These are phyloP conservation scores for Amanita jacksonii DNA, from an alignment of 768 basidiomycete species.

Conservation along the genomic window DNA sequence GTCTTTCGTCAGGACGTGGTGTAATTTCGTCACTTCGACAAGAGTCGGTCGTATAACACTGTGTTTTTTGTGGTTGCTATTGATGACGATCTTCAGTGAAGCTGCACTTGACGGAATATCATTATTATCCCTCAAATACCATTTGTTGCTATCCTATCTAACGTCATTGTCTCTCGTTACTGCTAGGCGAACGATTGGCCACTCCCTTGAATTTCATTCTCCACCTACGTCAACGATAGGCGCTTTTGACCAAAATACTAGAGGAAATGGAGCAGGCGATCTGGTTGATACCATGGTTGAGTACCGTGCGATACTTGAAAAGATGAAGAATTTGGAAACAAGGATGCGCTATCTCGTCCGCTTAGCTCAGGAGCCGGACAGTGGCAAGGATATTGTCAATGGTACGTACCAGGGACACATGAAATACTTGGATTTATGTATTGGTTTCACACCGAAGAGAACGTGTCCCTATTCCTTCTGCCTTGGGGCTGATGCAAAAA, in stretches of 20 bases:
- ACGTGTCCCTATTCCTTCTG: constrained; percentile 50
- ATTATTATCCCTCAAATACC: constrained; percentile 80
- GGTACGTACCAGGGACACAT: no score
- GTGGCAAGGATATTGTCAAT: constrained; percentile 35
- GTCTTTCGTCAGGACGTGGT: constrained; percentile 51
- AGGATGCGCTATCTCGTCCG: constrained; percentile 84
- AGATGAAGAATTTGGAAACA: constrained; percentile 72
- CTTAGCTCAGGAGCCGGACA: constrained; percentile 33
- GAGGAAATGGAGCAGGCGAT: constrained; percentile 61
- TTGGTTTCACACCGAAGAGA: constrained; percentile 30
- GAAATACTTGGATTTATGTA: no score
- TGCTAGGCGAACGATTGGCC: constrained; percentile 60
- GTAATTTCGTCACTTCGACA: constrained; percentile 43
- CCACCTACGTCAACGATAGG: constrained; percentile 46
- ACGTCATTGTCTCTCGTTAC: constrained; percentile 72
- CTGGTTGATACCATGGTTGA: constrained; percentile 74
- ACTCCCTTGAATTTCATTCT: constrained; percentile 44
- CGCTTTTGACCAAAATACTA: constrained; percentile 33
- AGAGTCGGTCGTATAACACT: constrained; percentile 40
- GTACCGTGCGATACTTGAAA: constrained; percentile 78
- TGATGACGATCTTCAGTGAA: constrained; percentile 11
- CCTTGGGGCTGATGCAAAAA: constrained; percentile 64
- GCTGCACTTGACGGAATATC: constrained; percentile 69
- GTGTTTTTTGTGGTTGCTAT: constrained; percentile 3
- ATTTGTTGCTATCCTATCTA: constrained; percentile 75